Evolutionary conservation across 2,329 filamentous ascomycete genomes (phyloP).

Genomic region (Furcasterigmium sp.): DNA sequence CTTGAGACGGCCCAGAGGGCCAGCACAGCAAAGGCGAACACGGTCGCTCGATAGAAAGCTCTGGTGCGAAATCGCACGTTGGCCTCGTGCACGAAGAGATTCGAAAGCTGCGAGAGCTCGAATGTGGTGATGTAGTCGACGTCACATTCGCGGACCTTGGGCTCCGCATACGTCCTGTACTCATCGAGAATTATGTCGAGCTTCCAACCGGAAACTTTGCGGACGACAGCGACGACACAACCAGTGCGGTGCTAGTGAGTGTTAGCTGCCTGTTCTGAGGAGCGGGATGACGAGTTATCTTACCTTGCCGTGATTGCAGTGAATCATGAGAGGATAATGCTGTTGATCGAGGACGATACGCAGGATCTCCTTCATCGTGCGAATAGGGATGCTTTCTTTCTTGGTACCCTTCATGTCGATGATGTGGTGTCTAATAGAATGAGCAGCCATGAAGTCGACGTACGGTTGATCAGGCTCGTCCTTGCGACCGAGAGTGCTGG

Average conservation of each 20-base stretch:
- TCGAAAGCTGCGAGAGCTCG: slow-evolving; percentile 30
- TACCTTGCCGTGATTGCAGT: slow-evolving; percentile 89
- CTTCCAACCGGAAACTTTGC: slow-evolving; percentile 67
- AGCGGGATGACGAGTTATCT: slow-evolving; percentile 6
- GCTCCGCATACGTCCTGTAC: slow-evolving; percentile 61
- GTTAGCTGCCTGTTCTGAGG: slow-evolving; percentile 5
- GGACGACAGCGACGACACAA: slow-evolving; percentile 76
- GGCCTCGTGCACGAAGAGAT: slow-evolving; percentile 24
- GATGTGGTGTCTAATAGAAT: slow-evolving; percentile 66
- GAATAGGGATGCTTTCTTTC: slow-evolving; percentile 62
- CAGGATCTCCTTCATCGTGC: slow-evolving; percentile 67
- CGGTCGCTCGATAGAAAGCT: slow-evolving; percentile 35
- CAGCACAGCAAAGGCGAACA: slow-evolving; percentile 36
- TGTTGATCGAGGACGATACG: slow-evolving; percentile 63
- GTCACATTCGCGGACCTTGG: slow-evolving; percentile 56
- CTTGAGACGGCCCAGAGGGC: slow-evolving; percentile 37
- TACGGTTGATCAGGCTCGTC: slow-evolving; percentile 49
- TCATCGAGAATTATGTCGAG: slow-evolving; percentile 61
- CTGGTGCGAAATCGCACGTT: slow-evolving; percentile 19
- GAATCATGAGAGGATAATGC: slow-evolving; percentile 78
- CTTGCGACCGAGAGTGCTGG: slow-evolving; percentile 58
- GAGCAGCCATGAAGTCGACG: slow-evolving; percentile 55
- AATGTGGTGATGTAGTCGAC: slow-evolving; percentile 53
- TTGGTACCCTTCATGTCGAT: slow-evolving; percentile 88
- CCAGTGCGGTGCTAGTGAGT: slow-evolving; percentile 70